Evolutionary conservation across 2,329 filamentous ascomycete species (phyloP).

Genomic region (Arachnopeziza araneosa): DNA sequence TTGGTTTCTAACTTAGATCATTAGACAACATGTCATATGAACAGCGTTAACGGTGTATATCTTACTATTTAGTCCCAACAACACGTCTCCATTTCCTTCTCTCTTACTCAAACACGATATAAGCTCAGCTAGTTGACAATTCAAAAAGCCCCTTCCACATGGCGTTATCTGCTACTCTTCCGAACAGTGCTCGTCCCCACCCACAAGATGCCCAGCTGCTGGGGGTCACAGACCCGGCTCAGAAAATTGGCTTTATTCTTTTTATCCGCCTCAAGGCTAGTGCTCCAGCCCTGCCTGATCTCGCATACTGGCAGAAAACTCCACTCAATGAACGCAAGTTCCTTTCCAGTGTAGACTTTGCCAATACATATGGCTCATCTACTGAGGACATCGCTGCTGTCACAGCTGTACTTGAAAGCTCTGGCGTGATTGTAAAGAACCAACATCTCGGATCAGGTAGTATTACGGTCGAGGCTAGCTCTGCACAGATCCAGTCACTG

Average conservation of each 20-base stretch:
- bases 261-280: not conserved
- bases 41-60: too few relatives aligned
- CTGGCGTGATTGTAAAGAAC: not conserved
- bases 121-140: too few relatives aligned
- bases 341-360: not conserved
- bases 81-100: too few relatives aligned
- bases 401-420: not conserved
- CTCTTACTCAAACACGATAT: too few relatives aligned
- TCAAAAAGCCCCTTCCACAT: too few relatives aligned
- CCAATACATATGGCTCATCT: not conserved
- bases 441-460: not conserved
- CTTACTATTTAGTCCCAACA: too few relatives aligned
- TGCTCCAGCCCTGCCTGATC: not conserved
- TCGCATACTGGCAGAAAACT: not conserved
- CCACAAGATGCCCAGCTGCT: not conserved
- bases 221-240: not conserved
- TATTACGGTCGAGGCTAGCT: not conserved
- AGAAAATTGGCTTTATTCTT: not conserved
- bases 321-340: not conserved
- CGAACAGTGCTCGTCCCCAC: not conserved
- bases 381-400: not conserved
- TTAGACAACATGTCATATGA: too few relatives aligned
- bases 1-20: too few relatives aligned
- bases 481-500: not conserved
- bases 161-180: too few relatives aligned